Percentiles rank a stretch among this genome's conserved stretches.
These are phyloP conservation scores for Coleophoma cylindrospora DNA, from an alignment of 2,329 filamentous ascomycete species.

Conservation along the genomic window DNA sequence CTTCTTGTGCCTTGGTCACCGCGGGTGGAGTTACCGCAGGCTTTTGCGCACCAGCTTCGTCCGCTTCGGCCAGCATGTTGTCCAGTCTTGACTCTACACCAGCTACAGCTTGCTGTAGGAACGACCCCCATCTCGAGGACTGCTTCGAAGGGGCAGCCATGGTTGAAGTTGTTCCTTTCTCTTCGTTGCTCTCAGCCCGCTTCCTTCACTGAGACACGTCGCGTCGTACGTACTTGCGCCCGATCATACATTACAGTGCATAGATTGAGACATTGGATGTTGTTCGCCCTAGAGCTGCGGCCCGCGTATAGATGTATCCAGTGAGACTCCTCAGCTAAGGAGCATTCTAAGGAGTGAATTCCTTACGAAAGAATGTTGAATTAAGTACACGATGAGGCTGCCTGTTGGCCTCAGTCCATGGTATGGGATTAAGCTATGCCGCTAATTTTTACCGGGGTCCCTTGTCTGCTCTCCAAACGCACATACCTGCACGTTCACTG, in stretches of 20 bases:
- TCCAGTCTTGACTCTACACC: conserved; percentile 92
- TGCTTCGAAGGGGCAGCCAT: conserved; percentile 31
- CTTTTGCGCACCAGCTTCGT: conserved; percentile 41
- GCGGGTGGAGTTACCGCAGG: conserved; percentile 30
- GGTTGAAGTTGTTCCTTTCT: not conserved
- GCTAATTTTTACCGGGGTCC: not conserved
- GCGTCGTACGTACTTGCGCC: conserved; percentile 10
- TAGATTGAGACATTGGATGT: conserved; percentile 3
- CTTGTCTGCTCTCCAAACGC: not conserved
- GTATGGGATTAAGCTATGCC: not conserved
- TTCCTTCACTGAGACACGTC: conserved; percentile 11
- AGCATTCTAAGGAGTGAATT: no score
- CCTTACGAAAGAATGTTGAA: no score
- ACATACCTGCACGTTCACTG: no score
- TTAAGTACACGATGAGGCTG: not conserved
- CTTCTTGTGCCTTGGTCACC: conserved; percentile 23
- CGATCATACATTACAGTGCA: conserved; percentile 16
- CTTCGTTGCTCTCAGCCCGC: conserved; percentile 3
- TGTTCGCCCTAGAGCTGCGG: not conserved
- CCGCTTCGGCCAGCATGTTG: conserved; percentile 80
- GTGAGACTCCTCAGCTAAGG: no score
- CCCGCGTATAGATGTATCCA: no score
- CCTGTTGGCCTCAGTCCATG: not conserved
- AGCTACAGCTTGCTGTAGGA: conserved; percentile 85
- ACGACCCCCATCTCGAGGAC: conserved; percentile 67